Percentiles rank a stretch among this genome's conserved stretches.
phyloP scores from a whole-genome alignment of 1,284 basidiomycete species.

The Trametes polyzona region DNA sequence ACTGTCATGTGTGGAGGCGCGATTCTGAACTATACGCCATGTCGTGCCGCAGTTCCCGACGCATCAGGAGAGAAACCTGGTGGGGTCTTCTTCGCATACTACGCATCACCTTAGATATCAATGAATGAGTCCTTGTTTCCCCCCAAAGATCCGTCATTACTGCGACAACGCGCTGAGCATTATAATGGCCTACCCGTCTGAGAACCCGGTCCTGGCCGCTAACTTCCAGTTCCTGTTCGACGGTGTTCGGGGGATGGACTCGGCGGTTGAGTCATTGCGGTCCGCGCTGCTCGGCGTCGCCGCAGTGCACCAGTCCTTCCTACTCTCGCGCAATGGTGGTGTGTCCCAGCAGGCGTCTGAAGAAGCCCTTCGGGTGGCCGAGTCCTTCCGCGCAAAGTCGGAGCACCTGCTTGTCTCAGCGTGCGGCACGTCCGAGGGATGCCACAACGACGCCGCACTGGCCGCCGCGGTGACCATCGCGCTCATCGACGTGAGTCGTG shows the following conservation, averaged over 20 bases:
- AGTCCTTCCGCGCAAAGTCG: slow-evolving; percentile 33
- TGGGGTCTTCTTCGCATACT: slow-evolving; percentile 49
- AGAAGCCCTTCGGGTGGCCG: slow-evolving; percentile 34
- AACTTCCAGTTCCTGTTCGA: slow-evolving; percentile 37
- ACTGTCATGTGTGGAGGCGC: not conserved
- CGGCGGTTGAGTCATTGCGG: slow-evolving; percentile 34
- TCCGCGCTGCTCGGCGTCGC: slow-evolving; percentile 33
- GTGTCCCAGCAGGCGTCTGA: slow-evolving; percentile 30
- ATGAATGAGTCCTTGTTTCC: slow-evolving; percentile 43
- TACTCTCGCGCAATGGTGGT: slow-evolving; percentile 32
- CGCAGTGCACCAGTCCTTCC: slow-evolving; percentile 35
- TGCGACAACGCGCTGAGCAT: slow-evolving; percentile 42
- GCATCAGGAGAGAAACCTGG: slow-evolving; percentile 54
- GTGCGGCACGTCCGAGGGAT: slow-evolving; percentile 31
- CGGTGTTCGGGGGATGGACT: slow-evolving; percentile 33
- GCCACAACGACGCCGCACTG: slow-evolving; percentile 43
- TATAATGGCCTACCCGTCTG: slow-evolving; percentile 39
- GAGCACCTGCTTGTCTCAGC: slow-evolving; percentile 34
- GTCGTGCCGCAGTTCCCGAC: slow-evolving; percentile 41
- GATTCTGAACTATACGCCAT: not conserved
- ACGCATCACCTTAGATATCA: slow-evolving; percentile 54
- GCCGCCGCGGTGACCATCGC: slow-evolving; percentile 45
- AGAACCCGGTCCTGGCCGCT: slow-evolving; percentile 38
- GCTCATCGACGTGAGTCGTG: slow-evolving; percentile 44
- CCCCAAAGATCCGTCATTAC: slow-evolving; percentile 44